A percentile compares a stretch with the other conserved stretches of the same genome.
These are phyloP conservation scores for Ganoderma boninense DNA, from an alignment of 1,284 basidiomycete genomes.

Conservation along the genomic window DNA sequence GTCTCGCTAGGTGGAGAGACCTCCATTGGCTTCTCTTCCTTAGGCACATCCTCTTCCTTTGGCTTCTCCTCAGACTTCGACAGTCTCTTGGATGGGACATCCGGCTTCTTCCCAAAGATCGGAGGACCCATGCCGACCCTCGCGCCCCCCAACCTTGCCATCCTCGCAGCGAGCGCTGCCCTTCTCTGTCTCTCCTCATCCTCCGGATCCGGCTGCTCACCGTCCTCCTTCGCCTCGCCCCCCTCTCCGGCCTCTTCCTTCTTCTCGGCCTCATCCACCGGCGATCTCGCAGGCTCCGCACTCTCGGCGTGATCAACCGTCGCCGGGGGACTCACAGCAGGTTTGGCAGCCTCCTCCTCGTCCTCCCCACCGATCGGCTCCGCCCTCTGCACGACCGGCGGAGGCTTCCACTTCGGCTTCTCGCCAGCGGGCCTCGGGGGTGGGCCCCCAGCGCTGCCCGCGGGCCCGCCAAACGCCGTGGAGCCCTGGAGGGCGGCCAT, in stretches of 20 bases:
- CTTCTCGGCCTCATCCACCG: constrained; percentile 19
- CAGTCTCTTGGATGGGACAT: constrained; percentile 50
- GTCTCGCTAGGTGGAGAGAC: constrained; percentile 6
- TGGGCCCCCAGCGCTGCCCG: constrained; percentile 48
- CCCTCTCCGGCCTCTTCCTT: constrained; percentile 44
- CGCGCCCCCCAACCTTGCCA: constrained; percentile 89
- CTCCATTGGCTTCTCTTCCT: constrained; percentile 23
- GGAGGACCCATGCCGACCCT: constrained; percentile 84
- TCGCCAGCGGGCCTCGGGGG: constrained; percentile 70
- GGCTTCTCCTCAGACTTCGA: constrained; percentile 38
- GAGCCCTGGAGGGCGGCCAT: constrained; percentile 90
- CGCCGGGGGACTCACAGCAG: constrained; percentile 38
- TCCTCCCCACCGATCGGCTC: constrained; percentile 50
- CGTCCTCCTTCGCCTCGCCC: constrained; percentile 53
- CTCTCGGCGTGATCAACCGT: constrained; percentile 48
- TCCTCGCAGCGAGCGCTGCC: constrained; percentile 85
- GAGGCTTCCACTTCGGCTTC: constrained; percentile 86
- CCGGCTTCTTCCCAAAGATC: constrained; percentile 66
- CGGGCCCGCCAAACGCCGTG: constrained; percentile 67
- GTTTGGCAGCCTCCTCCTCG: constrained; percentile 43
- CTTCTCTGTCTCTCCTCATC: constrained; percentile 84
- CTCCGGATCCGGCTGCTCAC: constrained; percentile 61
- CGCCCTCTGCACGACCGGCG: constrained; percentile 54
- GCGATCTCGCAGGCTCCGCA: neutral
- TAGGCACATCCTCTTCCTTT: constrained; percentile 26